Evolutionary conservation across 169 alveolate species (phyloP), one percentile per base, ranked within the genome.

Genomic region (Plasmodium chabaudi): DNA sequence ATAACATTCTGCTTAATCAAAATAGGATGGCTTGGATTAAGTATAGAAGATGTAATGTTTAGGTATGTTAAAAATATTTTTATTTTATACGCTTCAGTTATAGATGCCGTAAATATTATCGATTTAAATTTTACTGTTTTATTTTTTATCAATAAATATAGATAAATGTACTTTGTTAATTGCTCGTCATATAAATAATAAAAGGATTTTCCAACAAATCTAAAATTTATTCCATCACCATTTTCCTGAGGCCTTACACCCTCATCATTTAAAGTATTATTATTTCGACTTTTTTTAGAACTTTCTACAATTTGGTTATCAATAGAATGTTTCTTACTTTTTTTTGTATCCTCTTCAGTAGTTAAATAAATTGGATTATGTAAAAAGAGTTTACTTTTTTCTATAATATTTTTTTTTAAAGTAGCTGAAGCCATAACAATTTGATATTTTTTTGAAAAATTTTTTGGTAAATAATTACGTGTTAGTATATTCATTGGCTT

Each of bases 361-460:
- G 17, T 82, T 42, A 82, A 5, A 68, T 56, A 82, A 27, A 82
- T 23, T 9, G 90, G 90, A 9, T 82, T 27, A 44, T 82, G 90
- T 9, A 82, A 68, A 65, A 82, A 82, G 1, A 82, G 53, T 34
- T 65, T 57, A 1, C 86, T 68, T 44, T 68, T 56, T 12, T 23
- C 47, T 4, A 68, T 34, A 27, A 82, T 67, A 10, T 4, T 44
- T 1, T 69, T 70, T 70, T 61, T 47, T 15, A 82, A 25, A 17
- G 90, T 82, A 27, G 90, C 90, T 39, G 90, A 82, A 12, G 90
- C 90, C 90, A 82, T 82, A 15, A 82, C 47, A 39, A 82, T 57
- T 69, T 82, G 90, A 82, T 68, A 82, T 53, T 82, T 82, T 27
- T 68, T 42, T n/a, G 79, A 51, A 47, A 67, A 69, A 57, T 19